Percentiles rank a stretch among this genome's conserved stretches.
Conservation (phyloP, 805 yeast genomes). For the Dipodascopsis uninucleata region DNA sequence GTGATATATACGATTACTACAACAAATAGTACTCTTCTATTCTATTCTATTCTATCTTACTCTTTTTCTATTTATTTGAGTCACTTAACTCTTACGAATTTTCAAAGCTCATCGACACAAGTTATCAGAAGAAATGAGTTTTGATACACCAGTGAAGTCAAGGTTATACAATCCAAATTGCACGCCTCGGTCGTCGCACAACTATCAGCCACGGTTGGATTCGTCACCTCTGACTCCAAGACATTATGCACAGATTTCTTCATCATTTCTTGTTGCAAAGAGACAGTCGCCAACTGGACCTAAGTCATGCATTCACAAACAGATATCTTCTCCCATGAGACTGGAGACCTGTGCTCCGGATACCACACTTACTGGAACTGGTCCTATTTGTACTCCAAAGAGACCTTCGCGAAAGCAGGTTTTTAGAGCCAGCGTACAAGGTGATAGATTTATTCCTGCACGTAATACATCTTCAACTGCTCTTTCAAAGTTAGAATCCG, state of each 20-base stretch:
- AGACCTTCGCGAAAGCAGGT: conserved; percentile 29
- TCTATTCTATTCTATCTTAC: too few species aligned
- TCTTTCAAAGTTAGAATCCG: conserved; percentile 40
- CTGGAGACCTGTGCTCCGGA: conserved; percentile 45
- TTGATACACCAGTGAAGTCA: conserved; percentile 29
- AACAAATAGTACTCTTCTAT: too few species aligned
- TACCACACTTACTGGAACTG: conserved; percentile 38
- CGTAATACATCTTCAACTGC: conserved; percentile 50
- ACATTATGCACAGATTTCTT: conserved; percentile 15
- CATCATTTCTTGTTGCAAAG: conserved; percentile 9
- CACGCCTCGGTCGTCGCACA: conserved; percentile 22
- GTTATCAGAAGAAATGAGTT: too few species aligned
- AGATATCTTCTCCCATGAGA: conserved; percentile 43
- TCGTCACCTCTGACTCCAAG: conserved; percentile 21
- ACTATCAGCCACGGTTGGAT: conserved; percentile 29
- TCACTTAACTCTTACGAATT: too few species aligned
- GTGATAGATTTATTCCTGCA: conserved; percentile 62
- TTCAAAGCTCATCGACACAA: too few species aligned
- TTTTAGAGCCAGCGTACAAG: conserved; percentile 29
- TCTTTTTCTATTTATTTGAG: too few species aligned
- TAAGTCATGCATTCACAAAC: conserved; percentile 24
- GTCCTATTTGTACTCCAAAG: conserved; percentile 35
- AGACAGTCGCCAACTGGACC: conserved; percentile 10
- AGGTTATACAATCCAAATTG: conserved; percentile 19
- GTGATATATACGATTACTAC: too few species aligned